These are phyloP conservation scores for Chrysochromulina tobinii DNA, from an alignment of 78 protist genomes.

Conservation along the genomic window DNA sequence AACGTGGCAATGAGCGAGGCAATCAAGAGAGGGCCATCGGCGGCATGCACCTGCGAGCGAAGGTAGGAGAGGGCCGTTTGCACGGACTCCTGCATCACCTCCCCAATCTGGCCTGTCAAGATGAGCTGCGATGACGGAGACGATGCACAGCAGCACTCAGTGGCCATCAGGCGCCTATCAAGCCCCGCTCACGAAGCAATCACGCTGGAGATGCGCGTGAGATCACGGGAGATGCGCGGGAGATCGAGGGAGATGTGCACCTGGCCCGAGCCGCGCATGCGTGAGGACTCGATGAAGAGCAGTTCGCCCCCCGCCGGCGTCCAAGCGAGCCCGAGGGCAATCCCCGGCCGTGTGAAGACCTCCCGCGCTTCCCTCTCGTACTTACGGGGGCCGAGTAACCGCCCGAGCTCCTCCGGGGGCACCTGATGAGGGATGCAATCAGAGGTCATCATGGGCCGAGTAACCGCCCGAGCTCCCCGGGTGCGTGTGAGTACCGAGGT, in stretches of 20 bases:
- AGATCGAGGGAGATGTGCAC: no score
- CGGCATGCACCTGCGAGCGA: neutral
- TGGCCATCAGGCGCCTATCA: no score
- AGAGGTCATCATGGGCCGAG: neutral
- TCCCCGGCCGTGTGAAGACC: constrained; percentile 26
- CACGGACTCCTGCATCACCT: constrained; percentile 88
- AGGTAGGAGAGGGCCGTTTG: constrained; percentile 40
- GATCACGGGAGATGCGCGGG: no score
- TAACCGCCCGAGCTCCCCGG: neutral
- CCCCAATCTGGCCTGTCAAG: constrained; percentile 55
- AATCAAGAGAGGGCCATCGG: no score
- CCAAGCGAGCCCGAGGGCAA: constrained; percentile 90
- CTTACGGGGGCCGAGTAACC: neutral
- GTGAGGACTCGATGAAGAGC: constrained; percentile 62
- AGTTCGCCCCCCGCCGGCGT: constrained; percentile 80
- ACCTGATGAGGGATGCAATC: neutral
- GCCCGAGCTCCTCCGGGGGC: neutral
- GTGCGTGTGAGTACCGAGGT: neutral
- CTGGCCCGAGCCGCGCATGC: neutral
- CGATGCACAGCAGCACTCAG: no score
- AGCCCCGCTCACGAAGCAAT: no score
- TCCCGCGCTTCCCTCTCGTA: neutral
- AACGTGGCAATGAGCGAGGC: no score
- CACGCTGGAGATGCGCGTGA: no score
- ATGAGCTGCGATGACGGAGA: neutral